A percentile compares a stretch with the other conserved stretches of the same genome.
These are phyloP conservation scores for Ophiocordyceps polyrhachis-furcata DNA, from an alignment of 2,329 filamentous ascomycete genomes.

Conservation along the genomic window DNA sequence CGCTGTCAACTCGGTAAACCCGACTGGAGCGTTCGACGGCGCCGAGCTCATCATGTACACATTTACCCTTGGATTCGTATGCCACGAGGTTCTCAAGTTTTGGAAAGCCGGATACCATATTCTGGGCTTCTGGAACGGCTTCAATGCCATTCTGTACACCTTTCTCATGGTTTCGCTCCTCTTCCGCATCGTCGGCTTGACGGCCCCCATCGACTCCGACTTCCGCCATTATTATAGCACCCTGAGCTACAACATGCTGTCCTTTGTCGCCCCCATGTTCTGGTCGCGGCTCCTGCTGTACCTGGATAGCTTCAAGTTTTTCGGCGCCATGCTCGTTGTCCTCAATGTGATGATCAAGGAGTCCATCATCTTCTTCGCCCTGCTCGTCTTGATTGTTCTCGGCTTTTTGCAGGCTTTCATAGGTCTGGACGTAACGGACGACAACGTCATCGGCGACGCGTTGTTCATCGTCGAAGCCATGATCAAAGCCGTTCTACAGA, in stretches of 20 bases:
- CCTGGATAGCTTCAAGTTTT: slow-evolving; percentile 85
- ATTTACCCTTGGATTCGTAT: slow-evolving; percentile 82
- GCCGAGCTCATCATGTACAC: slow-evolving; percentile 74
- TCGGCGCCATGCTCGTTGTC: slow-evolving; percentile 94
- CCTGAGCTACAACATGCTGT: slow-evolving; percentile 83
- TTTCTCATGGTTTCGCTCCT: slow-evolving; percentile 64
- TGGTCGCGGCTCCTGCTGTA: slow-evolving; percentile 88
- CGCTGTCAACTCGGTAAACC: slow-evolving; percentile 89
- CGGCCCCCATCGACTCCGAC: slow-evolving; percentile 28
- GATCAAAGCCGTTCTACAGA: slow-evolving; percentile 81
- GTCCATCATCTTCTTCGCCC: slow-evolving; percentile 87
- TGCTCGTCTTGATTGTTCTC: slow-evolving; percentile 66
- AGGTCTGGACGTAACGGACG: slow-evolving; percentile 69
- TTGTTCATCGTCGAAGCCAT: slow-evolving; percentile 62
- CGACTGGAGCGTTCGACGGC: slow-evolving; percentile 61
- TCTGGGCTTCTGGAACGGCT: slow-evolving; percentile 90
- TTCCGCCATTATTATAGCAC: slow-evolving; percentile 47
- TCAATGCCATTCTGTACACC: slow-evolving; percentile 70
- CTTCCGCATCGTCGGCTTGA: slow-evolving; percentile 60
- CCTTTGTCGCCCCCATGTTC: slow-evolving; percentile 89
- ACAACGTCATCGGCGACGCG: slow-evolving; percentile 48
- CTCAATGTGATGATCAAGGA: slow-evolving; percentile 91
- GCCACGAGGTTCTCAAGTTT: slow-evolving; percentile 72
- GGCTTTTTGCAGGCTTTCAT: slow-evolving; percentile 90
- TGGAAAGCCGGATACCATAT: slow-evolving; percentile 90